phyloP scores from a whole-genome alignment of 2,329 filamentous ascomycete genomes.

The Cadophora sp. region DNA sequence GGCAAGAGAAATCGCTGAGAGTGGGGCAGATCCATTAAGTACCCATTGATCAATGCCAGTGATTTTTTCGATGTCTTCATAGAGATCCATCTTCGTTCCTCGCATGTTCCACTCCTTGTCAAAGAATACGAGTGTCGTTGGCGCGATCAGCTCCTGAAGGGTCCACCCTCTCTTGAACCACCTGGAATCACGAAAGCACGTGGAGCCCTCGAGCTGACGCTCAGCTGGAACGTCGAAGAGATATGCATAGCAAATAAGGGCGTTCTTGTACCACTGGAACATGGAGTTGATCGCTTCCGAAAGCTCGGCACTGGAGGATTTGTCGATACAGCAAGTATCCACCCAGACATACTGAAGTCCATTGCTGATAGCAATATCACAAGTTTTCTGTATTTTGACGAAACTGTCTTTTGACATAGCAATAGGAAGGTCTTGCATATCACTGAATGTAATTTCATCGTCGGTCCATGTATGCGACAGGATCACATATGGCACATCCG shows the following conservation, averaged over 20 bases:
- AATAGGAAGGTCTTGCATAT: neutral
- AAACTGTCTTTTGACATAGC: slow-evolving; percentile 18
- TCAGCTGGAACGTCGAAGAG: neutral
- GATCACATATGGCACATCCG: slow-evolving; percentile 40
- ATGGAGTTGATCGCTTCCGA: slow-evolving; percentile 28
- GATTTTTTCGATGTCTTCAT: neutral
- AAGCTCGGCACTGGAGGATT: slow-evolving; percentile 27
- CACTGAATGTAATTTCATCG: slow-evolving; percentile 24
- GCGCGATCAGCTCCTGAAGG: slow-evolving; percentile 23
- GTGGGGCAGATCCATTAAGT: neutral
- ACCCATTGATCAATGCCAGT: slow-evolving; percentile 12
- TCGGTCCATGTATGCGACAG: slow-evolving; percentile 45
- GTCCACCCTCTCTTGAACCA: neutral
- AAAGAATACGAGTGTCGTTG: slow-evolving; percentile 18
- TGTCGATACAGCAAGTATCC: slow-evolving; percentile 35
- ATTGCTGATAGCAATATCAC: slow-evolving; percentile 7
- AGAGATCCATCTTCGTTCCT: slow-evolving; percentile 17
- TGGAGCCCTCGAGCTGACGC: neutral
- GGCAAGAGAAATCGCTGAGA: slow-evolving; percentile 37
- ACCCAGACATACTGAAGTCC: slow-evolving; percentile 28
- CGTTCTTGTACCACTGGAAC: slow-evolving; percentile 23
- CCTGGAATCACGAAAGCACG: neutral
- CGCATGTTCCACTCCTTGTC: slow-evolving; percentile 13
- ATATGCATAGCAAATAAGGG: slow-evolving; percentile 22
- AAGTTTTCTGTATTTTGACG: slow-evolving; percentile 18